A percentile compares a stretch with the other conserved stretches of the same genome.
These are phyloP conservation scores for Larix sibirica DNA, from an alignment of 83 land plant genomes.

Conservation along the genomic window DNA sequence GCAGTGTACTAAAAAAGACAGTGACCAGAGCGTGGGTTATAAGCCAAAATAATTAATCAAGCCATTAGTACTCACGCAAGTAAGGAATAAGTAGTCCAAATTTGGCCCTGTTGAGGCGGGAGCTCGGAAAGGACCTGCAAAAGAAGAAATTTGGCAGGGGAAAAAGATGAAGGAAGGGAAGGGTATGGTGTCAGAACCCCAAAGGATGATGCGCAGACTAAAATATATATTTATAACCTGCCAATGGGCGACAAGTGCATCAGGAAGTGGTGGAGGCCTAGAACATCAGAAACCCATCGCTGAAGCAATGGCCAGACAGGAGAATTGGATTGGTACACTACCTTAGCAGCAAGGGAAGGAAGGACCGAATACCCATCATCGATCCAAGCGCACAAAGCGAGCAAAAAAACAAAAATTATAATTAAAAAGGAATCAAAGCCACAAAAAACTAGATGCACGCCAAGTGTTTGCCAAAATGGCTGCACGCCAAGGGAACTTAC, in stretches of 20 bases:
- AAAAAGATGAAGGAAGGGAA: background rate
- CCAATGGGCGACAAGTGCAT: background rate
- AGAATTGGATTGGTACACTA: background rate
- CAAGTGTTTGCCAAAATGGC: conserved; percentile 10
- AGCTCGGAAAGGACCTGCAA: conserved; percentile 12
- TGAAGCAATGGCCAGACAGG: background rate
- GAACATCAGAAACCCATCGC: background rate
- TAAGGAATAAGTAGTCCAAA: too few relatives aligned
- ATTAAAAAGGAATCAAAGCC: background rate
- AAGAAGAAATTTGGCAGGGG: conserved; percentile 2
- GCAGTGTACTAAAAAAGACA: conserved; percentile 4
- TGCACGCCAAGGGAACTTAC: background rate
- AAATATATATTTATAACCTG: background rate
- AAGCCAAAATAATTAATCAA: background rate
- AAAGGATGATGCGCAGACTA: background rate
- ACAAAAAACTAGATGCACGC: conserved; percentile 8
- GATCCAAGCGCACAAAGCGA: conserved; percentile 7
- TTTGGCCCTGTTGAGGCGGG: background rate
- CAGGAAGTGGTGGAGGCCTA: conserved; percentile 4
- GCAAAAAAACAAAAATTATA: too few relatives aligned
- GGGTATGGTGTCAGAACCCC: conserved; percentile 5
- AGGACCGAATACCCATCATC: background rate
- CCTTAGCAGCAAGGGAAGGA: conserved; percentile 11
- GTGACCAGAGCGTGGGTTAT: background rate
- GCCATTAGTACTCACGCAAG: too few relatives aligned